Evolutionary conservation across 2,329 filamentous ascomycete genomes (phyloP), one percentile per base, ranked within the genome.

Genomic region (Stenocarpella maydis): DNA sequence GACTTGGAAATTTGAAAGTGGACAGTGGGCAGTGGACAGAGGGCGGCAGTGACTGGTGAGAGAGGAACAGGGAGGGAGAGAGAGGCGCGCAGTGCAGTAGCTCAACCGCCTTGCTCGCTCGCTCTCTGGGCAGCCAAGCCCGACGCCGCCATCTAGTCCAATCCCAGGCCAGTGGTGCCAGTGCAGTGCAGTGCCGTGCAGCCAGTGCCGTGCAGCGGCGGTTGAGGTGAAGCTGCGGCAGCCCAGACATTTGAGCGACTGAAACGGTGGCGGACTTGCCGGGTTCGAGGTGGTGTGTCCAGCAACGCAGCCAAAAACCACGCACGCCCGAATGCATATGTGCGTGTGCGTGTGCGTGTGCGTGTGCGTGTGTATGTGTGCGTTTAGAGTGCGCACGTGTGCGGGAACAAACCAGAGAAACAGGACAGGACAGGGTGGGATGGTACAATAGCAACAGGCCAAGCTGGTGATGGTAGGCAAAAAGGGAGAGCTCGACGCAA

Each of bases 31-130:
- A 49, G 17, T 39, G 19, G n/a, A 19, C 31, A 21, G 14, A 9
- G 9, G 34, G 9, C 5, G 10, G 34, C 34, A 7, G 34, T 37
- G 34, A 7, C 7, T 39, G 41, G 65, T 31, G 43, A 65, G 47
- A 26, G 39, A 60, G 54, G 54, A n/a, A 43, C 58, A 63, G 58
- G 58, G 58, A 63, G 61, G 37, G 66, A 37, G 34, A 7, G 34
- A 37, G 58, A 55, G 69, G 52, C 50, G 58, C 61, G 69, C 43
- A 64, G 58, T 58, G 67, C 58, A 70, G 58, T 55, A 70, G 65
- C 69, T 70, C 55, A 64, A 70, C 69, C 65, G 55, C 60, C 49
- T 39, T 37, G 47, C 63, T 69, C 61, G 67, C 65, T 37, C 55
- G 52, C 58, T 47, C 66, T 47, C 43, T 61, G 45, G 58, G 65